These are phyloP conservation scores for Bombardia bombarda DNA, from an alignment of 495 filamentous ascomycete species.

Conservation along the genomic window DNA sequence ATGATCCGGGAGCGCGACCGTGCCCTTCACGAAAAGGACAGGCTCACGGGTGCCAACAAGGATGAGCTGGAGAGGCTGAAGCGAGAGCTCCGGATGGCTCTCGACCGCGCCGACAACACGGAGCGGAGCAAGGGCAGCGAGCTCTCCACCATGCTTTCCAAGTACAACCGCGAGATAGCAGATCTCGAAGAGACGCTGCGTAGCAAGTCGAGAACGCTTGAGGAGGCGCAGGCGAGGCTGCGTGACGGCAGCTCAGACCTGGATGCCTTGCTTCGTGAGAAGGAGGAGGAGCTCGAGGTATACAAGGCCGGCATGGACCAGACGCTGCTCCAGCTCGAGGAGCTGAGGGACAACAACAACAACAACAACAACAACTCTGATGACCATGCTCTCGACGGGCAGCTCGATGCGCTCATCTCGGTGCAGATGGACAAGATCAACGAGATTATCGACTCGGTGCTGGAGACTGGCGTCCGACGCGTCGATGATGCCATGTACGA, in stretches of 20 bases:
- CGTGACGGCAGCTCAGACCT: constrained; percentile 79
- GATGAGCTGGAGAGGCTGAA: constrained; percentile 94
- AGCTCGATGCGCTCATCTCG: constrained; percentile 81
- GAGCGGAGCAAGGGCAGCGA: constrained; percentile 90
- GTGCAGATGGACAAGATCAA: constrained; percentile 86
- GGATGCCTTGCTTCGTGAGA: constrained; percentile 74
- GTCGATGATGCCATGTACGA: constrained; percentile 97
- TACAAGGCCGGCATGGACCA: constrained; percentile 97
- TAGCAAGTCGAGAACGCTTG: constrained; percentile 78
- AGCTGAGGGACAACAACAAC: constrained; percentile 56
- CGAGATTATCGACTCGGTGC: constrained; percentile 94
- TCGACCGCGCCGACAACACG: constrained; percentile 87
- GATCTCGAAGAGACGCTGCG: constrained; percentile 90
- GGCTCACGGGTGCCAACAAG: constrained; percentile 72
- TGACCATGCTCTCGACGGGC: constrained; percentile 81
- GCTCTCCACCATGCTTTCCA: constrained; percentile 84
- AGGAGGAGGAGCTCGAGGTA: constrained; percentile 95
- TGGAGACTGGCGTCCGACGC: constrained; percentile 86
- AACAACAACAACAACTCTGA: constrained; percentile 70
- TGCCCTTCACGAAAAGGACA: constrained; percentile 87
- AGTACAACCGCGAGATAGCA: constrained; percentile 95
- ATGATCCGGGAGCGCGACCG: constrained; percentile 97
- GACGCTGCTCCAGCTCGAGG: constrained; percentile 81
- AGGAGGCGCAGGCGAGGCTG: constrained; percentile 70
- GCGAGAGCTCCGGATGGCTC: constrained; percentile 88